phyloP scores from a whole-genome alignment of 2,329 filamentous ascomycete genomes.

The Dothideomycetes sp. region DNA sequence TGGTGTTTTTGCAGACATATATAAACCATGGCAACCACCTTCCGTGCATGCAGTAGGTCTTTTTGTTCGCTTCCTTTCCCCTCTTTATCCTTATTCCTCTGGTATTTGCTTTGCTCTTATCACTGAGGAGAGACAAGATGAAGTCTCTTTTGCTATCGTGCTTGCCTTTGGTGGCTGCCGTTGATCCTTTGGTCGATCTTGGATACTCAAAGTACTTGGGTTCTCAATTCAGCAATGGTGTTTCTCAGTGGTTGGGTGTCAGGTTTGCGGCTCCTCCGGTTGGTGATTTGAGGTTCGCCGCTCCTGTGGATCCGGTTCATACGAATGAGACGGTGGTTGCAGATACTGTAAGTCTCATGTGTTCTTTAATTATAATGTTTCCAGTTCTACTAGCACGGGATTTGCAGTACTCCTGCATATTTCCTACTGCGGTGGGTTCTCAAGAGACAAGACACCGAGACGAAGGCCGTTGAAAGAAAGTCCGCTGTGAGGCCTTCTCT shows the following conservation, averaged over 20 bases:
- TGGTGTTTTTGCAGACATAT: no score
- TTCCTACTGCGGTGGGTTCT: no score
- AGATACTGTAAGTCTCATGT: conserved; percentile 36
- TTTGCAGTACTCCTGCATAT: neutral
- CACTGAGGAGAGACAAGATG: no score
- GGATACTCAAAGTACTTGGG: conserved; percentile 60
- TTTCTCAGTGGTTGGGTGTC: conserved; percentile 66
- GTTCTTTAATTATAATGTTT: conserved; percentile 8
- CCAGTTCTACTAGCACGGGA: neutral
- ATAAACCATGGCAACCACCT: no score
- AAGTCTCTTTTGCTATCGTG: neutral
- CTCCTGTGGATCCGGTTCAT: conserved; percentile 52
- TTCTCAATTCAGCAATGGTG: conserved; percentile 42
- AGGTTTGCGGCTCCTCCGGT: conserved; percentile 64
- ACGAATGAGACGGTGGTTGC: conserved; percentile 44
- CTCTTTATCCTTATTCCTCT: no score
- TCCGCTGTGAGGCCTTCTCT: no score
- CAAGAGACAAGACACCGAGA: no score
- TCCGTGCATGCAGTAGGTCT: no score
- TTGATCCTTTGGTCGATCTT: conserved; percentile 47
- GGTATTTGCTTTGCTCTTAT: no score
- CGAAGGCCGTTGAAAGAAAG: no score
- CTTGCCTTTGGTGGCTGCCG: conserved; percentile 19
- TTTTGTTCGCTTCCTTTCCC: no score
- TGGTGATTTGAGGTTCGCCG: conserved; percentile 56